Conservation (phyloP, 2,329 filamentous ascomycete genomes). For the Arthroderma sp. region DNA sequence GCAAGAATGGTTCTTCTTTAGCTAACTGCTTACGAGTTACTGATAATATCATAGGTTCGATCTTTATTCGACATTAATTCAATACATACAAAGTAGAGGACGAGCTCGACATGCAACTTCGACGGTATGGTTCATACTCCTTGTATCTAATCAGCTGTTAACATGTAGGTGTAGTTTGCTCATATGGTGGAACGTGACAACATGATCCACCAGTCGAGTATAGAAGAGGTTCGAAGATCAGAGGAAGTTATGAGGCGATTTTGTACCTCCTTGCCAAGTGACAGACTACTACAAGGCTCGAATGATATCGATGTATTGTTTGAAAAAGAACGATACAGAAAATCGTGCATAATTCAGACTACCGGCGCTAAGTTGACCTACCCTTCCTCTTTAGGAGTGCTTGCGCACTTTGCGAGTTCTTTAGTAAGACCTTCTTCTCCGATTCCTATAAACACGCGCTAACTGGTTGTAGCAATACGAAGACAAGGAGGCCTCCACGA, state of each 20-base stretch:
- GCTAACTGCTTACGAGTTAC: constrained; percentile 24
- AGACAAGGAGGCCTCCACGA: constrained; percentile 30
- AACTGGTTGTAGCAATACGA: constrained; percentile 28
- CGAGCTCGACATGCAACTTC: constrained; percentile 68
- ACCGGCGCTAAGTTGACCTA: constrained; percentile 73
- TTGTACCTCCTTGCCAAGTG: constrained; percentile 59
- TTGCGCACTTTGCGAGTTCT: constrained; percentile 61
- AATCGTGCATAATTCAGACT: constrained; percentile 45
- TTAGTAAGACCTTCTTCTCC: constrained; percentile 31
- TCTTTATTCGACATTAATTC: constrained; percentile 76
- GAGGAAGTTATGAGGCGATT: constrained; percentile 58
- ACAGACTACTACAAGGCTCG: constrained; percentile 53
- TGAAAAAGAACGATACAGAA: constrained; percentile 37
- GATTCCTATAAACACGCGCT: constrained; percentile 1
- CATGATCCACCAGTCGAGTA: constrained; percentile 45
- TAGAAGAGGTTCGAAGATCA: constrained; percentile 33
- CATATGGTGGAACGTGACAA: constrained; percentile 72
- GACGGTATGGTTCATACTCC: constrained; percentile 25
- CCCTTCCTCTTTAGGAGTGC: constrained; percentile 54
- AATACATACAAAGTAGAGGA: constrained; percentile 87
- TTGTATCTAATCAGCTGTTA: background rate
- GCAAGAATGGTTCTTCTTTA: background rate
- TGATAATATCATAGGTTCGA: constrained; percentile 50
- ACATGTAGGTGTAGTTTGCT: constrained; percentile 41
- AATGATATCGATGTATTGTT: constrained; percentile 46